phyloP scores from a whole-genome alignment of 768 basidiomycete species.

The Termitomyces sp. region DNA sequence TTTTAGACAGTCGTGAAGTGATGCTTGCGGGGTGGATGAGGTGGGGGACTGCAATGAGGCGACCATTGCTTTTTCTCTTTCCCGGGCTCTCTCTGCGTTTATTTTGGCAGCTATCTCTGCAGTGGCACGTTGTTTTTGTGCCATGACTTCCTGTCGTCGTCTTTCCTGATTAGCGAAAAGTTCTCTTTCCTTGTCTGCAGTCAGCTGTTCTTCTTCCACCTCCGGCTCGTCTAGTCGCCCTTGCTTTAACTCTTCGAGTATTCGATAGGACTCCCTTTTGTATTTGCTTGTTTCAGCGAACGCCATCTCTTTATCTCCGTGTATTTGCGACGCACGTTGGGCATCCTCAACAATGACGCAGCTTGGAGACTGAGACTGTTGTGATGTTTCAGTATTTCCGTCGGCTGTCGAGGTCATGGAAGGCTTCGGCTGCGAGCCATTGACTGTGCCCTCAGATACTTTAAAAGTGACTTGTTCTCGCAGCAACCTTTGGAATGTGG shows the following conservation, averaged over 20 bases:
- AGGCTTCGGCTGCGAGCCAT: not conserved
- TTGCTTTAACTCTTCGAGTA: conserved; percentile 1
- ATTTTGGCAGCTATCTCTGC: conserved; percentile 22
- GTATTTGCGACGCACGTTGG: not conserved
- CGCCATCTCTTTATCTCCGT: conserved; percentile 3
- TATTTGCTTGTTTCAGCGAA: not conserved
- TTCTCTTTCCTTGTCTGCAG: conserved; percentile 18
- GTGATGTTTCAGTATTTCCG: not conserved
- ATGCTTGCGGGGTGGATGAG: conserved; percentile 8
- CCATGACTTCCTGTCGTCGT: conserved; percentile 21
- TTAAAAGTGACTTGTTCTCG: not conserved
- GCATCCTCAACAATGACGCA: not conserved
- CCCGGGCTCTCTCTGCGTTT: conserved; percentile 19
- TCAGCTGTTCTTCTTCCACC: conserved; percentile 10
- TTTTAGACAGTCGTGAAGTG: not conserved
- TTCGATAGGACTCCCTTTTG: not conserved
- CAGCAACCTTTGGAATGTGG: conserved; percentile 4
- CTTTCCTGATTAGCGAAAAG: conserved; percentile 24
- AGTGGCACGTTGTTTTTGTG: conserved; percentile 23
- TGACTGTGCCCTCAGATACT: not conserved
- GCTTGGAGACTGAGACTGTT: not conserved
- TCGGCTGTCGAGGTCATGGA: not conserved
- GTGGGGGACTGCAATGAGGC: conserved; percentile 1
- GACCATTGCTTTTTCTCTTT: conserved; percentile 9
- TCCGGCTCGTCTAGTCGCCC: conserved; percentile 10